phyloP scores from a whole-genome alignment of 208 protist genomes.

The Naegleria lovaniensis region DNA sequence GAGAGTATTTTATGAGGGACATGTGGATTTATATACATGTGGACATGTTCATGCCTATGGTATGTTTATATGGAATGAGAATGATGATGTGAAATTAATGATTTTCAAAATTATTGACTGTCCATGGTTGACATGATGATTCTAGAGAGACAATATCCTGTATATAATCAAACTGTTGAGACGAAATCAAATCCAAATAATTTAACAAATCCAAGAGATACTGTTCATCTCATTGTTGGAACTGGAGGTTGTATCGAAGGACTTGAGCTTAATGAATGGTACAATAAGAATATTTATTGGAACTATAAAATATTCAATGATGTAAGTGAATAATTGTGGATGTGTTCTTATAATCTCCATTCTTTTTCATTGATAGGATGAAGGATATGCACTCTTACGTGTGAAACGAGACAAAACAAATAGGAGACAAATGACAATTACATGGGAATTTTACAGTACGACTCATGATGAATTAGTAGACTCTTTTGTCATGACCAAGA shows the following conservation, averaged over 20 bases:
- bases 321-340: too few relatives aligned
- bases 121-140: neutral
- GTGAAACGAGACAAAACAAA: neutral
- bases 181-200: neutral
- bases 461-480: neutral
- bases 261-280: neutral
- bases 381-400: neutral
- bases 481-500: neutral
- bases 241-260: neutral
- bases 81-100: too few relatives aligned
- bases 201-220: neutral
- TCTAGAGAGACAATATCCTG: conserved; percentile 10
- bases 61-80: neutral
- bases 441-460: neutral
- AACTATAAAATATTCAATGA: neutral
- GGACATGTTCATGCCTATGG: conserved; percentile 40
- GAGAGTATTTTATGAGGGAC: conserved; percentile 22
- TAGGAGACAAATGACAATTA: neutral
- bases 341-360: too few relatives aligned
- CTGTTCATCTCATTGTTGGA: neutral
- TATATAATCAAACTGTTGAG: neutral
- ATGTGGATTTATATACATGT: conserved; percentile 34
- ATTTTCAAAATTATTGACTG: neutral
- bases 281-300: neutral
- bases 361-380: neutral